Conservation (phyloP, 208 protist species). For the Trypanosomatidae sp. region DNA sequence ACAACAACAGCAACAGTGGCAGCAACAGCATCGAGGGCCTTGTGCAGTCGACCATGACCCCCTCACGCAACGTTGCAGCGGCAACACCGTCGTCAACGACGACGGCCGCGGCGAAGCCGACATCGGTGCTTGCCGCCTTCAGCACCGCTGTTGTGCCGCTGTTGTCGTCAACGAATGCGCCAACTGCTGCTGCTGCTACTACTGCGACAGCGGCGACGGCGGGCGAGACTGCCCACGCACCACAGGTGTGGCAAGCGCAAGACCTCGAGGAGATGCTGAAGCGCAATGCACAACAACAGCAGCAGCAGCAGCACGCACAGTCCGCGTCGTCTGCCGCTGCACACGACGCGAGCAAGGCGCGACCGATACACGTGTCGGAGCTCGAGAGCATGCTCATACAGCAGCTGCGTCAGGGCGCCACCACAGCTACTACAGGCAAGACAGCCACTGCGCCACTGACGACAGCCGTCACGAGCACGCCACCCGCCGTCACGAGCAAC, state of each 20-base stretch:
- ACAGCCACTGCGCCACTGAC: neutral
- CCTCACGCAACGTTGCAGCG: neutral
- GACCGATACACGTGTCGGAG: constrained; percentile 29
- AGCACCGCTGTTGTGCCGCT: neutral
- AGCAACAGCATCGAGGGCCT: no score
- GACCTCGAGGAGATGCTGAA: constrained; percentile 48
- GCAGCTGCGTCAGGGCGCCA: constrained; percentile 15
- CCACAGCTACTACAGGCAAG: neutral
- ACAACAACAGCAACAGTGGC: no score
- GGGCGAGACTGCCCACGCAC: neutral
- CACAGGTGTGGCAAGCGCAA: constrained; percentile 23
- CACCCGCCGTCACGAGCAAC: no score
- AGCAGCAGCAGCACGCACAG: neutral
- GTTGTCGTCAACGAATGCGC: neutral
- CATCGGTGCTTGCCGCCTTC: no score
- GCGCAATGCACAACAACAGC: constrained; percentile 1
- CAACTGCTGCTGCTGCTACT: neutral
- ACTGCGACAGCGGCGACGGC: neutral
- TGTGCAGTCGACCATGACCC: neutral
- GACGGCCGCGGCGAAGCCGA: no score
- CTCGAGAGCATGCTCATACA: constrained; percentile 39
- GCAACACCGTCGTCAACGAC: no score
- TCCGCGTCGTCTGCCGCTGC: neutral
- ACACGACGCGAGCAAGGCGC: constrained; percentile 2
- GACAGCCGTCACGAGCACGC: no score